phyloP scores from a whole-genome alignment of 805 yeast genomes.

The Vanderwaltozyma yarrowii region DNA sequence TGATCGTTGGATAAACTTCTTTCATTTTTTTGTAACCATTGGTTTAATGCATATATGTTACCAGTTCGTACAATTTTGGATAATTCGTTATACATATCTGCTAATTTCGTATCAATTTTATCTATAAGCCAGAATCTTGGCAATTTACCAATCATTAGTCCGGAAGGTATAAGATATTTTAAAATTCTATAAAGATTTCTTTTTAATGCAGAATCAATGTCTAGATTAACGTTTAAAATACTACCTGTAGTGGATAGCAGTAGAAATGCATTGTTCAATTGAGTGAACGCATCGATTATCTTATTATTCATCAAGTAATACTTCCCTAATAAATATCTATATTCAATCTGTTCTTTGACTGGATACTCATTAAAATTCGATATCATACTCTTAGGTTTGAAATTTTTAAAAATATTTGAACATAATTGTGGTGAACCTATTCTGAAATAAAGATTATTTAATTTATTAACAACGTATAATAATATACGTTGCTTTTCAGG shows the following conservation, averaged over 20 bases:
- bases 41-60: conserved; percentile 29
- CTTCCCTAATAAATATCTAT: conserved; percentile 45
- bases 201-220: conserved; percentile 3
- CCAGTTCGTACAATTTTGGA: conserved; percentile 34
- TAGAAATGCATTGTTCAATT: conserved; percentile 45
- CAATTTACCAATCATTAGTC: conserved; percentile 43
- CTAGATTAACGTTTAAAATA: conserved; percentile 1
- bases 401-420: conserved; percentile 30
- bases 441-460: conserved; percentile 48
- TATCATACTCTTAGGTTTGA: conserved; percentile 48
- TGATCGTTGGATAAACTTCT: conserved; percentile 24
- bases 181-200: conserved; percentile 31
- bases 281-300: conserved; percentile 40
- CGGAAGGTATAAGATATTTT: conserved; percentile 40
- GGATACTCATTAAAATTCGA: conserved; percentile 37
- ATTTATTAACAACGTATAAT: conserved; percentile 40
- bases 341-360: conserved; percentile 41
- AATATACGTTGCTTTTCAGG: conserved; percentile 38
- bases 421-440: conserved; percentile 30
- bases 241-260: conserved; percentile 27
- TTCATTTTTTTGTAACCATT: conserved; percentile 26
- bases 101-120: conserved; percentile 17
- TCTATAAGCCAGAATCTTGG: conserved; percentile 31
- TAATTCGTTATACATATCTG: conserved; percentile 32
- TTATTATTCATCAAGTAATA: conserved; percentile 46